These are phyloP conservation scores for Podosphaera fusca DNA, from an alignment of 2,329 filamentous ascomycete species.

Conservation along the genomic window DNA sequence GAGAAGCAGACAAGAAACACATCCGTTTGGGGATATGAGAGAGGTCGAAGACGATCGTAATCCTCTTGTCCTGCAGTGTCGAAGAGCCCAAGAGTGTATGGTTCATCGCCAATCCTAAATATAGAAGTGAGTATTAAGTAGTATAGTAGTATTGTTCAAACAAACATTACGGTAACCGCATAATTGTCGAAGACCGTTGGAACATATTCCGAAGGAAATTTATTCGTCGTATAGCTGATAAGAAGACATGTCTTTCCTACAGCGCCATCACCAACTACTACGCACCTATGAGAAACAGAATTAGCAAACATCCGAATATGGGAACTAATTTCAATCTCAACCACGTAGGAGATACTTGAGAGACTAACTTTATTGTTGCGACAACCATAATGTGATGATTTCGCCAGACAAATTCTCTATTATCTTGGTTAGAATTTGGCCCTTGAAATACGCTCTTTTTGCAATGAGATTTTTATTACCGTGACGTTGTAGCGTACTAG, in stretches of 20 bases:
- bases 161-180: conserved; percentile 98
- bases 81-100: conserved; percentile 89
- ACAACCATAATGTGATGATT: conserved; percentile 22
- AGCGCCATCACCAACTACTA: conserved; percentile 96
- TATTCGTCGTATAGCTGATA: conserved; percentile 99
- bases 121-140: not conserved
- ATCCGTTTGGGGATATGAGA: conserved; percentile 95
- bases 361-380: conserved; percentile 37
- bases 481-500: too few relatives aligned
- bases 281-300: conserved; percentile 43
- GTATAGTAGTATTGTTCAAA: conserved; percentile 12
- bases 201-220: conserved; percentile 98
- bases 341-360: not conserved
- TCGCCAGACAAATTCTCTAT: too few relatives aligned
- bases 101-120: conserved; percentile 89
- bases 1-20: conserved; percentile 98
- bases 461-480: too few relatives aligned
- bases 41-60: conserved; percentile 87
- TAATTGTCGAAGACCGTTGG: conserved; percentile 99
- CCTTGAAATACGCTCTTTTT: too few relatives aligned
- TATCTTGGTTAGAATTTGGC: too few relatives aligned
- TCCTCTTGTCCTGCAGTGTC: conserved; percentile 99
- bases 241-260: conserved; percentile 97
- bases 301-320: conserved; percentile 4
- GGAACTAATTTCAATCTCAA: not conserved